These are phyloP conservation scores for Vaccinium myrtillus DNA, from an alignment of 148 eudicot genomes.

Conservation along the genomic window DNA sequence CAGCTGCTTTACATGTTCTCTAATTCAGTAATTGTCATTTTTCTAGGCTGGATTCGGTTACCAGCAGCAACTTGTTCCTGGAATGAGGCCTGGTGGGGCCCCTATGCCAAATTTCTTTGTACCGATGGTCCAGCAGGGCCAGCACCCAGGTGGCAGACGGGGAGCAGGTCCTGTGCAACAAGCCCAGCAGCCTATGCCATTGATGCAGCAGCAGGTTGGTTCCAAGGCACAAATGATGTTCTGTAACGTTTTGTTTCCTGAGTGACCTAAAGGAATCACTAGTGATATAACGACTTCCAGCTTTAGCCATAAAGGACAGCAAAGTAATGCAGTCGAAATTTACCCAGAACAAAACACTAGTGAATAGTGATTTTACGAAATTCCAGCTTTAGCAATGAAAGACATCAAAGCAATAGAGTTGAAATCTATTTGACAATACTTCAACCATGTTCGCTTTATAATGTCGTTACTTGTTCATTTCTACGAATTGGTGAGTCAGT, in stretches of 20 bases:
- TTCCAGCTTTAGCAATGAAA: no score
- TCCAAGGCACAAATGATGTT: not conserved
- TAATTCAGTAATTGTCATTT: not conserved
- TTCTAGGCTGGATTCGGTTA: slow-evolving; percentile 75
- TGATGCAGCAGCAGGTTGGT: slow-evolving; percentile 70
- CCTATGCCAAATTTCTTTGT: slow-evolving; percentile 72
- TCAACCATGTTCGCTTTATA: not conserved
- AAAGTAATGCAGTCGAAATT: not conserved
- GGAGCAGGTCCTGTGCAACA: slow-evolving; percentile 59
- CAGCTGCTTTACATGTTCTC: not conserved
- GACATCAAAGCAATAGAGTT: not conserved
- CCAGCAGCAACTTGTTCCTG: slow-evolving; percentile 79
- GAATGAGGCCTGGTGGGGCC: slow-evolving; percentile 65
- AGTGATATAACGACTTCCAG: not conserved
- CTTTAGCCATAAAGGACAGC: not conserved
- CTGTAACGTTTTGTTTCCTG: not conserved
- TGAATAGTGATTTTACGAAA: no score
- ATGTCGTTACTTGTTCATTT: not conserved
- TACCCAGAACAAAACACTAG: no score
- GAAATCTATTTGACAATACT: not conserved
- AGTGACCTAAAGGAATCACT: not conserved
- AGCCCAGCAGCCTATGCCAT: slow-evolving; percentile 54
- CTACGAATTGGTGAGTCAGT: not conserved
- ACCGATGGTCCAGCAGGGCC: slow-evolving; percentile 60
- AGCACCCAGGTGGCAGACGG: slow-evolving; percentile 66